Percentiles rank a stretch among this genome's conserved stretches.
These are phyloP conservation scores for Cryptococcus jaspeensis DNA, from an alignment of 1,284 basidiomycete species.

Conservation along the genomic window DNA sequence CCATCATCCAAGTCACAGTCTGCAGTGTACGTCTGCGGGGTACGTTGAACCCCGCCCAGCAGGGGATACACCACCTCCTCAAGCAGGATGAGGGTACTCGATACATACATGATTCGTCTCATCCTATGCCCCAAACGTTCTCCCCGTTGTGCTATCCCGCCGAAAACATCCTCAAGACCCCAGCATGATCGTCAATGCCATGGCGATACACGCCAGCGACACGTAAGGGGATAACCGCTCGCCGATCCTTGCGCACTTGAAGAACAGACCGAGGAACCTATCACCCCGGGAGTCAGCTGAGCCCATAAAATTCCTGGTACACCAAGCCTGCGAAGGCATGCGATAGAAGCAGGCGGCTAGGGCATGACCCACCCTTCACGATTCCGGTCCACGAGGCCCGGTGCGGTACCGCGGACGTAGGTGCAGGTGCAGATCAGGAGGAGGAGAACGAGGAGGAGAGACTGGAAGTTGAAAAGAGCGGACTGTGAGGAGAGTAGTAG, in stretches of 20 bases:
- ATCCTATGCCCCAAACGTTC: not conserved
- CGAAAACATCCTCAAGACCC: slow-evolving; percentile 41
- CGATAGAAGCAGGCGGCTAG: not conserved
- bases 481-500: slow-evolving; percentile 60
- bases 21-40: too few species aligned
- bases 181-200: slow-evolving; percentile 65
- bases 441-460: slow-evolving; percentile 86
- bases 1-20: too few species aligned
- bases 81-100: not conserved
- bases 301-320: not conserved
- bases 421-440: slow-evolving; percentile 96
- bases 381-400: slow-evolving; percentile 86
- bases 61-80: too few species aligned
- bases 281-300: not conserved
- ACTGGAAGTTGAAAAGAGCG: slow-evolving; percentile 97
- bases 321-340: not conserved
- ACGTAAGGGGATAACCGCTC: slow-evolving; percentile 82
- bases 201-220: slow-evolving; percentile 71
- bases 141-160: not conserved
- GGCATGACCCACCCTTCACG: slow-evolving; percentile 76
- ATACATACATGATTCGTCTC: not conserved
- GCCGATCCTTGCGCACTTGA: slow-evolving; percentile 88
- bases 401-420: slow-evolving; percentile 85
- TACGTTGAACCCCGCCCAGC: too few species aligned
- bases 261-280: slow-evolving; percentile 87